Base-by-base conservation (phyloP, 2,329 filamentous ascomycete species). In the Aureobasidium sp. region DNA sequence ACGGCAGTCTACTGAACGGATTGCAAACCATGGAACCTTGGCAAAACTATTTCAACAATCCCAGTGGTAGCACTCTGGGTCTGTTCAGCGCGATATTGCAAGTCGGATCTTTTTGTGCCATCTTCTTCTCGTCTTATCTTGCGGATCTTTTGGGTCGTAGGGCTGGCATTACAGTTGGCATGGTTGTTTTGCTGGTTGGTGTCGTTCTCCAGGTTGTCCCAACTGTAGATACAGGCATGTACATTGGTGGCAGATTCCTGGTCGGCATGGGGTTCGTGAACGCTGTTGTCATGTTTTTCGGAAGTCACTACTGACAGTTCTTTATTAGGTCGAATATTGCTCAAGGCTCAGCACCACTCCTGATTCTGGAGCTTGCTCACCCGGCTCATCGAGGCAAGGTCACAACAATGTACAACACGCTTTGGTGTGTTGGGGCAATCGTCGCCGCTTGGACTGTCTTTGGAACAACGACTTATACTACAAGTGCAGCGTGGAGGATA, bases 401-500 rank as follows among this genome's bases (percentile, higher is more conserved):
- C 5, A 61, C 58, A 9, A 51, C 47, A 12, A 36, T 61, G 36
- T 61, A 53, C 47, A 53, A 61, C n/a, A 53, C 58, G 7, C 37
- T 53, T 9, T 61, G 47, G 44, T 61, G 27, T 25, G 20, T 44
- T 7, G 58, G 27, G 25, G 41, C 41, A 44, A 47, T 49, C 2
- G 22, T 51, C 14, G 31, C 58, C n/a, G 58, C 58, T 36, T 31
- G 34, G 20, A 52, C 53, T 17, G 52, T 45, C 6, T 63, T 62
- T 29, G 63, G 64, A n/a, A 65, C 64, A 22, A 37, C 47, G 14
- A 15, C 34, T 27, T 52, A 51, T 20, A 42, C 14, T 7, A 42
- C 51, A 17, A 61, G 45, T 11, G 42, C 39, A n/a, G 41, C 58
- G 15, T 89, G 87, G 87, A 79, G 85, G 55, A 83, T 82, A 41